A percentile compares a stretch with the other conserved stretches of the same genome.
Conservation (phyloP, 2,329 filamentous ascomycete genomes). For the Catunica adiposa region DNA sequence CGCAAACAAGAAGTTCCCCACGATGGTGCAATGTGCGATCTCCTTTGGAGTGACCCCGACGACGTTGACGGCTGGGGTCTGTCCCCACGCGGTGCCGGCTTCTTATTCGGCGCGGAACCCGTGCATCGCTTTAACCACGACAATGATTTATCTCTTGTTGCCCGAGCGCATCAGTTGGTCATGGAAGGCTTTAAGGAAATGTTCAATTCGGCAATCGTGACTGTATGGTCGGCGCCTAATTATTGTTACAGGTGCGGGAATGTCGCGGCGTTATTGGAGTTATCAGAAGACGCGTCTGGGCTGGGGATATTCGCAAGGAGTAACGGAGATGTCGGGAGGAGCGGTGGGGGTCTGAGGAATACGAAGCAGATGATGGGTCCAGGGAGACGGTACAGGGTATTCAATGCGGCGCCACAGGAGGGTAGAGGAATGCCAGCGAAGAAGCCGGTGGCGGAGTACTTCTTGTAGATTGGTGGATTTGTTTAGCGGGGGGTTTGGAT, state of each 20-base stretch:
- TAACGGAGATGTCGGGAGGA: conserved; percentile 51
- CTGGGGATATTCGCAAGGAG: conserved; percentile 51
- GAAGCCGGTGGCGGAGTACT: conserved; percentile 95
- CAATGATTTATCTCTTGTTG: conserved; percentile 84
- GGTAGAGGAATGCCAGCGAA: conserved; percentile 95
- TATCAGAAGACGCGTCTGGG: conserved; percentile 74
- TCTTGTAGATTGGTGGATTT: conserved; percentile 39
- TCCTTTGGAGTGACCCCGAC: conserved; percentile 95
- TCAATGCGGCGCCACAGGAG: conserved; percentile 92
- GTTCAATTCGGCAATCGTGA: conserved; percentile 92
- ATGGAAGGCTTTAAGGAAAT: conserved; percentile 99
- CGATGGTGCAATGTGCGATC: conserved; percentile 96
- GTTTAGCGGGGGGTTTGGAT: no score
- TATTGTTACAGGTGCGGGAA: conserved; percentile 96
- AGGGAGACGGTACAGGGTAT: conserved; percentile 80
- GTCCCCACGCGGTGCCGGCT: conserved; percentile 84
- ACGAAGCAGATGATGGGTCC: conserved; percentile 43
- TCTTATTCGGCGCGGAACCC: conserved; percentile 88
- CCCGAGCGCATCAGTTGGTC: conserved; percentile 87
- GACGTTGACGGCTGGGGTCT: conserved; percentile 96
- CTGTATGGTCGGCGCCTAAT: conserved; percentile 95
- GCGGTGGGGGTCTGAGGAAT: conserved; percentile 26
- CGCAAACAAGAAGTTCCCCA: conserved; percentile 97
- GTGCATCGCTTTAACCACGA: conserved; percentile 91
- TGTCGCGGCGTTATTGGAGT: conserved; percentile 83